Evolutionary conservation across 73 alveolate genomes (phyloP).

Genomic region (Symbiodinium pilosum): DNA sequence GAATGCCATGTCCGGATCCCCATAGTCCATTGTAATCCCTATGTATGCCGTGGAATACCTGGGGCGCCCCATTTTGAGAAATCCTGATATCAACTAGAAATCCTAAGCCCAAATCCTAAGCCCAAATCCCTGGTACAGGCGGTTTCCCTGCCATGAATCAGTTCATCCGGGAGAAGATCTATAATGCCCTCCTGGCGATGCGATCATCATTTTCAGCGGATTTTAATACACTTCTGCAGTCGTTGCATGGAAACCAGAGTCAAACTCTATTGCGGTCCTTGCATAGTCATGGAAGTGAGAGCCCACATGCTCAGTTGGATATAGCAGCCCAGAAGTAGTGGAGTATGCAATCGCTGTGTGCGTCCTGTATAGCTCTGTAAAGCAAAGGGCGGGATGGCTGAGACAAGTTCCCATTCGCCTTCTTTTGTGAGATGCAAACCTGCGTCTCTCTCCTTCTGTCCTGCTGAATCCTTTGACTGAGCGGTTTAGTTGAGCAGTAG

Average conservation of each 20-base stretch:
- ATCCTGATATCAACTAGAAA: too few relatives aligned
- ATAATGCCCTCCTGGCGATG: not conserved
- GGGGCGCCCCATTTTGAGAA: too few relatives aligned
- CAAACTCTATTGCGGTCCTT: not conserved
- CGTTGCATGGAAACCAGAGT: not conserved
- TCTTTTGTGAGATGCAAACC: not conserved
- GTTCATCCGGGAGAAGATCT: not conserved
- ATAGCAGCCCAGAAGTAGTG: not conserved
- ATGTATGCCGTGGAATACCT: too few relatives aligned
- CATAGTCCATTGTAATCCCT: too few relatives aligned
- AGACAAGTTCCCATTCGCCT: constrained; percentile 13
- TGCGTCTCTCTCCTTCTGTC: not conserved
- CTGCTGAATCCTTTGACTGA: not conserved
- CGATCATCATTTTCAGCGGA: not conserved
- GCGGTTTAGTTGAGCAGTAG: too few relatives aligned
- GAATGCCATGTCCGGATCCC: too few relatives aligned
- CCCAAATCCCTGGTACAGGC: not conserved
- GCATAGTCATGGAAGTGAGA: not conserved
- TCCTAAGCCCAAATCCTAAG: not conserved
- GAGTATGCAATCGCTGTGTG: not conserved
- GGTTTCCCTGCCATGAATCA: not conserved
- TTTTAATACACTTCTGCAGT: not conserved
- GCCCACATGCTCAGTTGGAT: not conserved
- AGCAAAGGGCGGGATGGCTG: constrained; percentile 1
- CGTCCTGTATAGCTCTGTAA: not conserved